phyloP scores from a whole-genome alignment of 768 basidiomycete genomes.

The Auricularia auricula-judae region DNA sequence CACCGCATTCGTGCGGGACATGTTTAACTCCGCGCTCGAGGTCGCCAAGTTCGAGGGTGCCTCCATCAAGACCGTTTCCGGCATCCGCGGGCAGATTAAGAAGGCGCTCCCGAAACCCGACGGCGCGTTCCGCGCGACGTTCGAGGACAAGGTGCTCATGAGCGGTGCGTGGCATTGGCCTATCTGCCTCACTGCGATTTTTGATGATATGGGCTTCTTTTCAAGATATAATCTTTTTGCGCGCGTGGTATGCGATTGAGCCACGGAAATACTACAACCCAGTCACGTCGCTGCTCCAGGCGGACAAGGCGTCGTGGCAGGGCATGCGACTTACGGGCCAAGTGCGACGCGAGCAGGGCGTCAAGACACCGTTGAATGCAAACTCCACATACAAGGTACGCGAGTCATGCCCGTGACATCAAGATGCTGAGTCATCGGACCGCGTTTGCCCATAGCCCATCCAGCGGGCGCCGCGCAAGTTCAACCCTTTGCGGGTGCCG shows the following conservation, averaged over 20 bases:
- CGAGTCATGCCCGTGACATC: background rate
- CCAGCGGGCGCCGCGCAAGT: slow-evolving; percentile 68
- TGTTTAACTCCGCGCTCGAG: slow-evolving; percentile 89
- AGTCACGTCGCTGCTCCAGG: slow-evolving; percentile 79
- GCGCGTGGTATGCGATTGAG: slow-evolving; percentile 94
- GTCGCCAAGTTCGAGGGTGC: slow-evolving; percentile 99
- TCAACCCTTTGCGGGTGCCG: slow-evolving; percentile 83
- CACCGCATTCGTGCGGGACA: slow-evolving; percentile 94
- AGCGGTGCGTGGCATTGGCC: slow-evolving; percentile 50
- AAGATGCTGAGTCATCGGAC: background rate
- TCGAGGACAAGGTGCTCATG: slow-evolving; percentile 95
- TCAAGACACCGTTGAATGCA: slow-evolving; percentile 68
- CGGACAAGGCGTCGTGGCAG: slow-evolving; percentile 72
- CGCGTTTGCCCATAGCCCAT: slow-evolving; percentile 30
- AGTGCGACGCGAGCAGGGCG: slow-evolving; percentile 72
- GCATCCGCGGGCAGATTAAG: slow-evolving; percentile 94
- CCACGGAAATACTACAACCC: slow-evolving; percentile 96
- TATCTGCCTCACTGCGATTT: background rate
- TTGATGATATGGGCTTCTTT: background rate
- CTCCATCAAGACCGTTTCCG: slow-evolving; percentile 89
- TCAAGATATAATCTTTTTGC: slow-evolving; percentile 84
- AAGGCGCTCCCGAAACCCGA: slow-evolving; percentile 93
- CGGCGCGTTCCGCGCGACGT: slow-evolving; percentile 90
- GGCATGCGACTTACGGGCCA: slow-evolving; percentile 96
- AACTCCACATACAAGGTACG: slow-evolving; percentile 80